Conservation (phyloP, 176 grass and related monocot species). For the Areca catechu region DNA sequence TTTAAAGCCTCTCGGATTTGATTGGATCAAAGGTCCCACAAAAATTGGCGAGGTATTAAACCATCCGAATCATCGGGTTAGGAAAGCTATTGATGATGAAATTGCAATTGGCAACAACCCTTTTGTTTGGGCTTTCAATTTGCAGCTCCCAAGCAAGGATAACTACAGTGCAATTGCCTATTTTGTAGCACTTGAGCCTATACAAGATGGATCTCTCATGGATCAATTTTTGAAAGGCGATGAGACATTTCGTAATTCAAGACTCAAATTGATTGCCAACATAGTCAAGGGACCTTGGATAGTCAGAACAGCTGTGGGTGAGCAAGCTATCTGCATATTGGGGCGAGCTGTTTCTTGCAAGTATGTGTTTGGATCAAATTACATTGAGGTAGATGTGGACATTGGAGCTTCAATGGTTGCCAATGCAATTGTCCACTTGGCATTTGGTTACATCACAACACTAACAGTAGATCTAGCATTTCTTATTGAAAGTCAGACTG, state of each 20-base stretch:
- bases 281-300: constrained; percentile 82
- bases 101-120: constrained; percentile 38
- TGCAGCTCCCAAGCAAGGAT: constrained; percentile 83
- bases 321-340: constrained; percentile 90
- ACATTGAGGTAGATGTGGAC: constrained; percentile 91
- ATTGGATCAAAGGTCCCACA: constrained; percentile 63
- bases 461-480: constrained; percentile 89
- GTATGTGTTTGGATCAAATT: constrained; percentile 57
- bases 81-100: constrained; percentile 54
- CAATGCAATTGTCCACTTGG: constrained; percentile 92
- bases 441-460: constrained; percentile 70
- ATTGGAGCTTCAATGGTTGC: constrained; percentile 88
- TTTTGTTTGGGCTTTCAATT: constrained; percentile 92
- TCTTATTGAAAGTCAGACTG: constrained; percentile 71
- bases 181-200: constrained; percentile 53
- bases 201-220: constrained; percentile 48
- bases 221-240: constrained; percentile 93
- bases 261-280: constrained; percentile 92
- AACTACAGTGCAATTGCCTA: constrained; percentile 69
- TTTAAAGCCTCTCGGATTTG: constrained; percentile 82
- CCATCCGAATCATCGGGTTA: constrained; percentile 63
- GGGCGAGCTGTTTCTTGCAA: constrained; percentile 78
- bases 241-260: constrained; percentile 70
- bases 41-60: constrained; percentile 66
- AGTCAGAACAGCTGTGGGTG: constrained; percentile 86